phyloP scores from a whole-genome alignment of 805 yeast genomes.

The Babjeviella inositovora region DNA sequence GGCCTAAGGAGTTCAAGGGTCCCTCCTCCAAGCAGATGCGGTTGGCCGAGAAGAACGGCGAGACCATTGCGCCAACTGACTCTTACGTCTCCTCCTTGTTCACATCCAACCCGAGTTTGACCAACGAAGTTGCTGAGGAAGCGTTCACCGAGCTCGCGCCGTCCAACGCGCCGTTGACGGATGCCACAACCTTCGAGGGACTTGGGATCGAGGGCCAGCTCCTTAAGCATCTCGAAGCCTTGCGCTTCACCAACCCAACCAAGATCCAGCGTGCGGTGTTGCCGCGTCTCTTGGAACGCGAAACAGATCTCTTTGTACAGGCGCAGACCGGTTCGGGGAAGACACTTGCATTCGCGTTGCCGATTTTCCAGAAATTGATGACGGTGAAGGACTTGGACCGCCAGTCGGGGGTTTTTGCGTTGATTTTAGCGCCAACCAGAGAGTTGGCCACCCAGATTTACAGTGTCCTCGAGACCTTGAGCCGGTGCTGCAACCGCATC shows the following conservation, averaged over 20 bases:
- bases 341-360: constrained; percentile 76
- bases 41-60: constrained; percentile 31
- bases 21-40: constrained; percentile 16
- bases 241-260: constrained; percentile 59
- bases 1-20: constrained; percentile 6
- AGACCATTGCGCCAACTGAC: constrained; percentile 34
- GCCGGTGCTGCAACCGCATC: constrained; percentile 66
- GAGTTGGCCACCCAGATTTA: constrained; percentile 88
- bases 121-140: constrained; percentile 18
- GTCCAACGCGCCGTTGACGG: constrained; percentile 78
- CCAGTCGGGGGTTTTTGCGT: constrained; percentile 73
- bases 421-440: constrained; percentile 85
- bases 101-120: constrained; percentile 45
- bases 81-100: constrained; percentile 80
- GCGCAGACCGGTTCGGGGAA: constrained; percentile 99
- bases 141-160: constrained; percentile 20
- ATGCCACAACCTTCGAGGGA: constrained; percentile 53
- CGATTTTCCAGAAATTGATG: constrained; percentile 65
- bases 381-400: constrained; percentile 33
- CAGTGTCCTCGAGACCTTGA: constrained; percentile 57
- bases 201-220: constrained; percentile 49
- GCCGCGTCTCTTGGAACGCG: constrained; percentile 34
- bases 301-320: constrained; percentile 68
- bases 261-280: constrained; percentile 71
- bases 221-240: constrained; percentile 34